Conservation (phyloP, 345 rosid species). For the Aquilaria malaccensis region DNA sequence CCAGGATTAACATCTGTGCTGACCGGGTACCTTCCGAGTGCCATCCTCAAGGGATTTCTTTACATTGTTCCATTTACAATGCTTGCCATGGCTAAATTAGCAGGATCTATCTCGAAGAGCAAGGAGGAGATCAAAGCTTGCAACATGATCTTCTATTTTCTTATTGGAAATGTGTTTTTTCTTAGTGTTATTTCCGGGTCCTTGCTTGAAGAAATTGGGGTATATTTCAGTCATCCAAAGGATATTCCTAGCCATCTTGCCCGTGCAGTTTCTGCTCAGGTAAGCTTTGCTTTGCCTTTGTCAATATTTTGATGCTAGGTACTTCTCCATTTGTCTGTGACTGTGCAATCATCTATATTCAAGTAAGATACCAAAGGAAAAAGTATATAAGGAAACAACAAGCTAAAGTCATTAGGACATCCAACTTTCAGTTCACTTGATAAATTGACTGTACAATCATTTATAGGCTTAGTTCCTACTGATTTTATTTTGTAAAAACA, state of each 20-base stretch:
- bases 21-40: constrained; percentile 92
- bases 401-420: not conserved
- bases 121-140: constrained; percentile 88
- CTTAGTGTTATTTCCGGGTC: constrained; percentile 87
- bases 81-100: constrained; percentile 59
- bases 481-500: constrained; percentile 16
- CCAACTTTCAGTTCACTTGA: not conserved
- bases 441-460: not conserved
- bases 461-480: not conserved
- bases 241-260: constrained; percentile 80
- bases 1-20: constrained; percentile 86
- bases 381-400: not conserved
- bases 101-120: constrained; percentile 74
- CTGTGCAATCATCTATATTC: not conserved
- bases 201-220: constrained; percentile 79
- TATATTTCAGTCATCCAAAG: constrained; percentile 62
- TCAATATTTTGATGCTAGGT: not conserved
- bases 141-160: constrained; percentile 92
- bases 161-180: constrained; percentile 86
- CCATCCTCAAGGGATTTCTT: constrained; percentile 74
- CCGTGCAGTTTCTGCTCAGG: constrained; percentile 82
- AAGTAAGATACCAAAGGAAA: not conserved
- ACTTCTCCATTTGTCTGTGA: not conserved
- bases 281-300: constrained; percentile 20
- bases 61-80: constrained; percentile 70